phyloP scores from a whole-genome alignment of 148 eudicot species.

The Rhododendron ovatum region DNA sequence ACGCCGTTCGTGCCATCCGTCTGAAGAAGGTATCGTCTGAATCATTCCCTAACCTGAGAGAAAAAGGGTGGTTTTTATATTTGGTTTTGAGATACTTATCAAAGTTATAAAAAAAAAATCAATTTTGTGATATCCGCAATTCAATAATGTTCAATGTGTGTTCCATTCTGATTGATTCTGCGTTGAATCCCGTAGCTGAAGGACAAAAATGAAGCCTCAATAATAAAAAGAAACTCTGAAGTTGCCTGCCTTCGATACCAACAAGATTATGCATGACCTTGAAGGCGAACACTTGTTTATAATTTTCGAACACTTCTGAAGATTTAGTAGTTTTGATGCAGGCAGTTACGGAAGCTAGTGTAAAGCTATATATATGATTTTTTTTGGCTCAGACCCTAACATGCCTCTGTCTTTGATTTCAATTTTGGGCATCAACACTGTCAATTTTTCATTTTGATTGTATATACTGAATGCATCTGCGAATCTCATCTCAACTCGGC shows the following conservation, averaged over 20 bases:
- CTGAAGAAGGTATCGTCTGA: conserved; percentile 45
- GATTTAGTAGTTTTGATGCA: background rate
- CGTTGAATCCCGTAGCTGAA: background rate
- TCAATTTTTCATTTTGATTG: background rate
- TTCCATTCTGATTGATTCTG: background rate
- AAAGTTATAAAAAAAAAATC: background rate
- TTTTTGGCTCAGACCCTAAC: background rate
- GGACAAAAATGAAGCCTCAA: background rate
- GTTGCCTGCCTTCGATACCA: background rate
- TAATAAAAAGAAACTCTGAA: background rate
- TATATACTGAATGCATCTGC: background rate
- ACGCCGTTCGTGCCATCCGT: conserved; percentile 80
- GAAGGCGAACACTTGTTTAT: background rate
- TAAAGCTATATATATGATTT: background rate
- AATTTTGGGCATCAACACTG: background rate
- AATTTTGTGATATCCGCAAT: background rate
- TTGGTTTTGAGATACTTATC: too few relatives aligned
- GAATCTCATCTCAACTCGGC: background rate
- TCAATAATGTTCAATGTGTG: background rate
- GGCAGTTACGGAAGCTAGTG: background rate
- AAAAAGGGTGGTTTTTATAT: background rate
- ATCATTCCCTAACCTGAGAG: background rate
- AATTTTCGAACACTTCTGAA: background rate
- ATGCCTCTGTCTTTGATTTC: background rate
- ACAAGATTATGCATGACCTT: background rate